These are phyloP conservation scores for Craterostigma plantagineum DNA, from an alignment of 257 asterid species.

Conservation along the genomic window DNA sequence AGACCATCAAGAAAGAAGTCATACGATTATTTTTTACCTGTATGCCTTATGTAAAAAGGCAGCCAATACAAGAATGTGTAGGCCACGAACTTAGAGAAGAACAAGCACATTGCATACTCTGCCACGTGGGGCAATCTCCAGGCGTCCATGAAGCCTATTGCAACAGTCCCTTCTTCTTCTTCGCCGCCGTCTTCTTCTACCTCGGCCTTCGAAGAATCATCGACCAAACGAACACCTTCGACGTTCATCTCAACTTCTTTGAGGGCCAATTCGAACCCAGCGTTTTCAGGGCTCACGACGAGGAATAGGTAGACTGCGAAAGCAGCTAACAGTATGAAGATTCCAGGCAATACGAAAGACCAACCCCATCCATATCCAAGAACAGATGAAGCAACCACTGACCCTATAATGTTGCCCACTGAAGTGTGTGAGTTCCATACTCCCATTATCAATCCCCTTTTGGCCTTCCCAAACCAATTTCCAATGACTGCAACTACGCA, in stretches of 20 bases:
- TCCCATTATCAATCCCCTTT: conserved; percentile 85
- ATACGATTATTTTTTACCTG: conserved; percentile 33
- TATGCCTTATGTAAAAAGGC: conserved; percentile 86
- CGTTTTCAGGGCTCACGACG: conserved; percentile 44
- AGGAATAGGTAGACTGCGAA: conserved; percentile 41
- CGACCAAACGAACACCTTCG: conserved; percentile 67
- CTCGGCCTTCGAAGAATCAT: conserved; percentile 22
- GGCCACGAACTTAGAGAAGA: conserved; percentile 93
- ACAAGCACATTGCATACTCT: conserved; percentile 66
- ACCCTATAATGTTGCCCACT: conserved; percentile 71
- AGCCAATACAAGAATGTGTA: conserved; percentile 92
- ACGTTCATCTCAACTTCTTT: conserved; percentile 36
- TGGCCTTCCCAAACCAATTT: conserved; percentile 77
- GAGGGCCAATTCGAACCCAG: conserved; percentile 37
- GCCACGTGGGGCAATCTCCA: conserved; percentile 86
- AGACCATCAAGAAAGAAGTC: neutral
- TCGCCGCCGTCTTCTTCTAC: conserved; percentile 16
- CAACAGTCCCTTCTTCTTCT: conserved; percentile 29
- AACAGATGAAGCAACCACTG: conserved; percentile 72
- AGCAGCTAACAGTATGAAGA: conserved; percentile 31
- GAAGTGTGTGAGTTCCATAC: conserved; percentile 85
- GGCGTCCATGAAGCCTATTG: conserved; percentile 78
- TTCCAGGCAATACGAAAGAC: conserved; percentile 79
- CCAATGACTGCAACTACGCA: conserved; percentile 90
- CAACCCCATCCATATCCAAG: conserved; percentile 93